Evolutionary conservation across 2,329 filamentous ascomycete species (phyloP), one percentile per base, ranked within the genome.

Genomic region (Peltaster fructicola): DNA sequence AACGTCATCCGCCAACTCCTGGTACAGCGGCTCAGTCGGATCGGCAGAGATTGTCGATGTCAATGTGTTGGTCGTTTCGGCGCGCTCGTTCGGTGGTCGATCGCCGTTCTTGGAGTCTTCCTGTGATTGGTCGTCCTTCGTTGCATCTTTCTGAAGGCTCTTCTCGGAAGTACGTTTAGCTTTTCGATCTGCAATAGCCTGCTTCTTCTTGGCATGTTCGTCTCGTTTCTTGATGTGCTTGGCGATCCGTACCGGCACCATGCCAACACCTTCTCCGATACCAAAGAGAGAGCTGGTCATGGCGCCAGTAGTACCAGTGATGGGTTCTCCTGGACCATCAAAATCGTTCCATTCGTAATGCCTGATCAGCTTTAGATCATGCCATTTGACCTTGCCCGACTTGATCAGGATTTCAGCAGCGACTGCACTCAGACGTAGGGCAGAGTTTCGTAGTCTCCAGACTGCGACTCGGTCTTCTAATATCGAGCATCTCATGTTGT

Each of bases 311-410:
- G 65, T 53, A 3, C 73, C 75, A 0, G 73, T 76, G 8, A 81
- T 53, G 0, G 75, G 75, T 41, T 80, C 75, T 1, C 74, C 74
- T 0, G 74, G 73, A 0, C 76, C 76, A 35, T 76, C 72, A 38
- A 79, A 80, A 38, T 80, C 74, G 36, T 78, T 77, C 72, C 74
- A 81, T 37, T 78, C 73, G 24, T 63, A 66, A 38, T 76, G 71
- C 6, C 75, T 58, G 6, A 77, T 40, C 1, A 80, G 55, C 8
- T 65, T 61, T 22, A 81, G 48, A 30, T 68, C 64, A 27, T 62
- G 65, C 65, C 71, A 78, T 13, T 60, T 57, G 12, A 77, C 41
- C 33, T 65, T 59, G n/a, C 67, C 68, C 33, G 58, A 59, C 16
- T 64, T 57, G 3, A 75, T 65, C 2, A 77, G 50, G 2, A 77